Evolutionary conservation across 2,329 filamentous ascomycete genomes (phyloP).

Genomic region (Diaporthe sp.): DNA sequence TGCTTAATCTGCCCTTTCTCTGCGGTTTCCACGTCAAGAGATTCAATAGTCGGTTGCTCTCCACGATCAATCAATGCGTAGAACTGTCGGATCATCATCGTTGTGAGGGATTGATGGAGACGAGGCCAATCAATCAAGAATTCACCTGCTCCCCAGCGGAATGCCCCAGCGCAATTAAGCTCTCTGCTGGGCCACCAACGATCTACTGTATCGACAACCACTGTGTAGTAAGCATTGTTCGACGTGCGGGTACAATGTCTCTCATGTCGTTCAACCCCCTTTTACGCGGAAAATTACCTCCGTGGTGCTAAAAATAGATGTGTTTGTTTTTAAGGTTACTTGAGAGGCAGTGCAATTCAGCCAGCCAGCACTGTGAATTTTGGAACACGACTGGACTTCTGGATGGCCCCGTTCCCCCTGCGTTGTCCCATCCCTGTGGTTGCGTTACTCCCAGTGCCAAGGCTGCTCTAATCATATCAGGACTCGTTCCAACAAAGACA

Average conservation of each 20-base stretch:
- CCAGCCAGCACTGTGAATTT: not conserved
- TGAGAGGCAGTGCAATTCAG: not conserved
- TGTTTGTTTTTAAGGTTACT: constrained; percentile 18
- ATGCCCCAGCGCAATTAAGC: not conserved
- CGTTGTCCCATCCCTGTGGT: not conserved
- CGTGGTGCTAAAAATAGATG: not conserved
- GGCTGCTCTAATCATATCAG: not conserved
- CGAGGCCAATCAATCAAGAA: not conserved
- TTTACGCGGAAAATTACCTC: not conserved
- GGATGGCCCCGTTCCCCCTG: not conserved
- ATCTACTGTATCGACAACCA: not conserved
- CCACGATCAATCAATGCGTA: not conserved
- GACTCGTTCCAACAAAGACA: not conserved
- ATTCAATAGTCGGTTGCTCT: no score
- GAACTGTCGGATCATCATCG: not conserved
- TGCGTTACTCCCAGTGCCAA: not conserved
- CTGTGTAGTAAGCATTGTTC: not conserved
- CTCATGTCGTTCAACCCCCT: not conserved
- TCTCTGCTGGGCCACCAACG: not conserved
- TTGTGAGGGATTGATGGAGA: not conserved
- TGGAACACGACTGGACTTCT: not conserved
- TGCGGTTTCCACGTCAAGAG: not conserved
- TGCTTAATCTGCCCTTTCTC: no score
- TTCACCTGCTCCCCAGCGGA: not conserved
- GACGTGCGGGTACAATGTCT: not conserved